Base-by-base conservation (phyloP, 164 flowering plant genomes). In the Macadamia tetraphylla region DNA sequence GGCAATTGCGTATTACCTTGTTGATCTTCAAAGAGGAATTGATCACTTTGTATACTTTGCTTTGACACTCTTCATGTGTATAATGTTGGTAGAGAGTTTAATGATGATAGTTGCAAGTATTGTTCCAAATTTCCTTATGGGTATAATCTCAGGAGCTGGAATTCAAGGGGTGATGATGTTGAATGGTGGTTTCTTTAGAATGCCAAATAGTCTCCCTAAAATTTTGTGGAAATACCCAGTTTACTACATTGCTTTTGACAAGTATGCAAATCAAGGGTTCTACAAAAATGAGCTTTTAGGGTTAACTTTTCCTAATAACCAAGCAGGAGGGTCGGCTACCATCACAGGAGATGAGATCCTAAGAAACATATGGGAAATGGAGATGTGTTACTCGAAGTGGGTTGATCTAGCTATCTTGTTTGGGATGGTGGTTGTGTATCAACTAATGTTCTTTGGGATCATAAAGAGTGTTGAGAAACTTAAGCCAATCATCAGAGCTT, bases 41-140 rank as follows among this genome's bases (percentile, higher is more conserved):
- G 71, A 67, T 1, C 80, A 79, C 63, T 86, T 79, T 62, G 9
- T 66, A 7, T 86, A 71, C 81, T 86, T 83, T 58, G 74, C 63
- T 1, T 55, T 80, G 9, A 44, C 71, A 0, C 74, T 84, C 0
- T 78, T 84, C 58, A 67, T 52, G 1, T 73, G 83, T 63, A 76
- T 79, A 78, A 68, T 76, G 74, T 32, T 88, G 68, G 87, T 83
- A 0, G 90, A 88, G 76, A 82, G 92, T 83, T 63, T 86, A 17
- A 86, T 84, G 90, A 84, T 86, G 88, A 68, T 76, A 3, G 84
- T 88, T 0, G 90, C 90, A 7, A 78, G 83, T 56, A 15, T 88
- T 8, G 88, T 88, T 18, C 92, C 92, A 0, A 68, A 84, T 59
- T 88, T 77, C 60, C 83, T 87, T 53, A 80, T 87, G 88, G 88